phyloP scores from a whole-genome alignment of 1,139 yeast genomes.

The Hemisphaericaspora subhashii region DNA sequence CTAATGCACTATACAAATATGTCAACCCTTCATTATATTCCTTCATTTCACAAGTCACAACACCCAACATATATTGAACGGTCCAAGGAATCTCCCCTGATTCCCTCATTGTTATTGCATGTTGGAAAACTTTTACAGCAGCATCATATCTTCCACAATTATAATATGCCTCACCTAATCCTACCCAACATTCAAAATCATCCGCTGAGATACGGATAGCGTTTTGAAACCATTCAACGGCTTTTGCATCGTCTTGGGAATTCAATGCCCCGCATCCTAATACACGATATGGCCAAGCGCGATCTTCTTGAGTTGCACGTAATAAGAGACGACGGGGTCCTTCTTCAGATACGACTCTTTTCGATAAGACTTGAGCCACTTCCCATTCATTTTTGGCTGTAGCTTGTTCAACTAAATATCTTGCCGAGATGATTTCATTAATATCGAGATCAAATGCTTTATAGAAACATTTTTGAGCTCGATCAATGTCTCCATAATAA shows the following conservation, averaged over 20 bases:
- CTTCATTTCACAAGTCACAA: slow-evolving; percentile 49
- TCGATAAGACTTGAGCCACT: slow-evolving; percentile 74
- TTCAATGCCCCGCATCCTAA: slow-evolving; percentile 80
- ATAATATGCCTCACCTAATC: slow-evolving; percentile 89
- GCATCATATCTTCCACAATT: slow-evolving; percentile 87
- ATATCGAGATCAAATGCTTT: slow-evolving; percentile 88
- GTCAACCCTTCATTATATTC: slow-evolving; percentile 38
- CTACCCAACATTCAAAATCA: slow-evolving; percentile 86
- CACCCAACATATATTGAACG: slow-evolving; percentile 66
- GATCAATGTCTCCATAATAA: slow-evolving; percentile 53
- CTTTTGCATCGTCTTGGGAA: slow-evolving; percentile 69
- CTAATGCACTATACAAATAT: slow-evolving; percentile 39
- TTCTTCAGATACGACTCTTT: slow-evolving; percentile 63
- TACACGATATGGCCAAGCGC: slow-evolving; percentile 84
- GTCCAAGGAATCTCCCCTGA: slow-evolving; percentile 50
- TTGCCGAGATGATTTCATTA: slow-evolving; percentile 73
- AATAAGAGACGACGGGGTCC: slow-evolving; percentile 52
- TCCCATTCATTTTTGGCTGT: slow-evolving; percentile 77
- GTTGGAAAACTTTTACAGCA: slow-evolving; percentile 75
- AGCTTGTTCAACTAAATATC: slow-evolving; percentile 66
- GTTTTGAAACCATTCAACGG: slow-evolving; percentile 86
- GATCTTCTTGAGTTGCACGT: slow-evolving; percentile 42
- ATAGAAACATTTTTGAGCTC: slow-evolving; percentile 86
- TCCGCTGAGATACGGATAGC: slow-evolving; percentile 68
- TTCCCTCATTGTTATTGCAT: slow-evolving; percentile 53